Percentiles rank a stretch among this genome's conserved stretches.
Evolutionary conservation across 106 monocot genomes (phyloP).

Genomic region (Platanthera guangdongensis): DNA sequence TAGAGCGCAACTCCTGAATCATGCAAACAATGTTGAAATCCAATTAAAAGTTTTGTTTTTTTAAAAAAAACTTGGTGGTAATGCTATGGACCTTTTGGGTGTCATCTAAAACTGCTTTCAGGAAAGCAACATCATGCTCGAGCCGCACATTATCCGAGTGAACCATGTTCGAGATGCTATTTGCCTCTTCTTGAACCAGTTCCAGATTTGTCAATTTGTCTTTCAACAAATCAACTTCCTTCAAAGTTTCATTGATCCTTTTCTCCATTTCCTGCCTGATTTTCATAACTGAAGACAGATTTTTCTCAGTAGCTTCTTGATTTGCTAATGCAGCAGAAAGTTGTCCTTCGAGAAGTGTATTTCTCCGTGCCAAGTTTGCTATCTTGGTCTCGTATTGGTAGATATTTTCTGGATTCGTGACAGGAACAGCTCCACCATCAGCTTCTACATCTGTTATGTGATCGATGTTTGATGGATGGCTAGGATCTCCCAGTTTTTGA

Average conservation of each 20-base stretch:
- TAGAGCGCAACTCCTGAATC: constrained; percentile 85
- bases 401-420: constrained; percentile 37
- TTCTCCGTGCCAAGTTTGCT: constrained; percentile 39
- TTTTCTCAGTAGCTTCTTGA: constrained; percentile 58
- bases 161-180: constrained; percentile 78
- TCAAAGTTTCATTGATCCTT: constrained; percentile 44
- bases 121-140: constrained; percentile 94
- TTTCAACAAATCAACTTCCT: constrained; percentile 69
- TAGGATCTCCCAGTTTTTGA: constrained; percentile 17
- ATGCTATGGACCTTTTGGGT: constrained; percentile 64
- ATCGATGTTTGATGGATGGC: constrained; percentile 8
- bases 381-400: constrained; percentile 65
- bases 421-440: constrained; percentile 15
- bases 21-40: background rate
- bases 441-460: constrained; percentile 18
- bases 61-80: background rate
- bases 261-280: constrained; percentile 58
- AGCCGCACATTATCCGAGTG: constrained; percentile 86
- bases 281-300: constrained; percentile 37
- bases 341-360: constrained; percentile 49
- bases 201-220: constrained; percentile 76
- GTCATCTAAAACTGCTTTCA: constrained; percentile 90
- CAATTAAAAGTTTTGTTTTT: background rate
- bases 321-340: constrained; percentile 40
- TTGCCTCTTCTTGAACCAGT: constrained; percentile 83